Conservation (phyloP, 176 grass and related monocot genomes). For the Thalia dealbata region DNA sequence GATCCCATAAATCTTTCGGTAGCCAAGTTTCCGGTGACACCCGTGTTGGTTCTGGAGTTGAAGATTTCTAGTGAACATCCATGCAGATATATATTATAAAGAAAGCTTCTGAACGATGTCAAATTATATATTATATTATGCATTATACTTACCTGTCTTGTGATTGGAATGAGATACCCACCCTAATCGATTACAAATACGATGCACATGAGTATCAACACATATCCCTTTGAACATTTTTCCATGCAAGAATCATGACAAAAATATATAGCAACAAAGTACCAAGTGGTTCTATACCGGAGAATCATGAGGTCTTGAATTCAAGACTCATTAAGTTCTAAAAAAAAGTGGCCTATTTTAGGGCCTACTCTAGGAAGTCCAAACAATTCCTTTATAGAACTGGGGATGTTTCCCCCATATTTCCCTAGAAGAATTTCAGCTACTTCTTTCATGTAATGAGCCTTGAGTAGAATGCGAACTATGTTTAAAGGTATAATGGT, state of each 20-base stretch:
- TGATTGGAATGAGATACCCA: constrained; percentile 78
- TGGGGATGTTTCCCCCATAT: constrained; percentile 82
- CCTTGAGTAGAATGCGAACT: constrained; percentile 91
- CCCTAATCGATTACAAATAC: constrained; percentile 88
- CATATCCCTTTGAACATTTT: constrained; percentile 94
- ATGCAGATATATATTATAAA: neutral
- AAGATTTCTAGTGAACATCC: constrained; percentile 51
- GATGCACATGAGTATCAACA: constrained; percentile 98
- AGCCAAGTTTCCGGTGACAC: constrained; percentile 81
- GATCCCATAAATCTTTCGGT: constrained; percentile 93
- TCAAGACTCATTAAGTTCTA: neutral
- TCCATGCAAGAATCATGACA: constrained; percentile 91
- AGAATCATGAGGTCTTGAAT: no score
- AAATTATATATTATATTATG: neutral
- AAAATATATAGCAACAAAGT: neutral
- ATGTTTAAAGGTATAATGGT: neutral
- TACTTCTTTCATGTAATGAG: constrained; percentile 70
- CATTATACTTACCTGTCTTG: constrained; percentile 46
- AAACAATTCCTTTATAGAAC: constrained; percentile 58
- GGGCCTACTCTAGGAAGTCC: constrained; percentile 77
- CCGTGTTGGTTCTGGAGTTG: constrained; percentile 70
- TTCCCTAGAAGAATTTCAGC: constrained; percentile 61
- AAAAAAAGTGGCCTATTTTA: constrained; percentile 96
- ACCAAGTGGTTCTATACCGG: no score
- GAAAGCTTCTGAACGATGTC: neutral